Conservation (phyloP, 345 rosid genomes). For the Dipteronia dyeriana region DNA sequence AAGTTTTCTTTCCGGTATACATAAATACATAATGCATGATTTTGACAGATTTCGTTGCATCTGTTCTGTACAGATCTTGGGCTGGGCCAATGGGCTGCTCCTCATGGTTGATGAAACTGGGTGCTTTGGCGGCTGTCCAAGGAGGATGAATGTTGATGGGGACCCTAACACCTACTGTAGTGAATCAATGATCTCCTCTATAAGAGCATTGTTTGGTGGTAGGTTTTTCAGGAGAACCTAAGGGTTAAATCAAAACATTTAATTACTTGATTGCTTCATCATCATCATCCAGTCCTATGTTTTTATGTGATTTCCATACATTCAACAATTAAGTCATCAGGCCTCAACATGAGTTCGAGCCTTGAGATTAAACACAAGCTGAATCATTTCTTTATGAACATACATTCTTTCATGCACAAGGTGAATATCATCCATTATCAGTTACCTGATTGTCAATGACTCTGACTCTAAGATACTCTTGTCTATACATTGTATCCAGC, state of each 20-base stretch:
- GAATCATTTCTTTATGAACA: neutral
- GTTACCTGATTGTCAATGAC: slow-evolving; percentile 86
- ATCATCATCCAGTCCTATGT: neutral
- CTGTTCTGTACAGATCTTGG: neutral
- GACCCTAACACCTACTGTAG: no score
- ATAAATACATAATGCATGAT: no score
- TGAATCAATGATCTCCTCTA: slow-evolving; percentile 57
- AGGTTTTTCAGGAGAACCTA: slow-evolving; percentile 87
- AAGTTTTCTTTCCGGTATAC: no score
- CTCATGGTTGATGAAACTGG: neutral
- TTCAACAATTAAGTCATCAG: slow-evolving; percentile 1
- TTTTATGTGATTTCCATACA: neutral
- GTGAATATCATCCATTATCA: neutral
- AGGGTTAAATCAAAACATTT: slow-evolving; percentile 3
- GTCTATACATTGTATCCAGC: slow-evolving; percentile 84
- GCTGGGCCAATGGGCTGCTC: neutral
- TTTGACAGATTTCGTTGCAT: no score
- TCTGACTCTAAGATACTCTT: slow-evolving; percentile 91
- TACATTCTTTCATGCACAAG: neutral
- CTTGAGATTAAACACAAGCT: neutral
- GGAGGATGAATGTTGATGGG: neutral
- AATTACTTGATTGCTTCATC: slow-evolving; percentile 12
- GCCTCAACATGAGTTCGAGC: neutral
- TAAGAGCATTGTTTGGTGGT: slow-evolving; percentile 84
- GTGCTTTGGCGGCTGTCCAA: neutral